Percentiles rank a stretch among this genome's conserved stretches.
Conservation (phyloP, 352 stramenopile species). For the Halophytophthora batemanensis region DNA sequence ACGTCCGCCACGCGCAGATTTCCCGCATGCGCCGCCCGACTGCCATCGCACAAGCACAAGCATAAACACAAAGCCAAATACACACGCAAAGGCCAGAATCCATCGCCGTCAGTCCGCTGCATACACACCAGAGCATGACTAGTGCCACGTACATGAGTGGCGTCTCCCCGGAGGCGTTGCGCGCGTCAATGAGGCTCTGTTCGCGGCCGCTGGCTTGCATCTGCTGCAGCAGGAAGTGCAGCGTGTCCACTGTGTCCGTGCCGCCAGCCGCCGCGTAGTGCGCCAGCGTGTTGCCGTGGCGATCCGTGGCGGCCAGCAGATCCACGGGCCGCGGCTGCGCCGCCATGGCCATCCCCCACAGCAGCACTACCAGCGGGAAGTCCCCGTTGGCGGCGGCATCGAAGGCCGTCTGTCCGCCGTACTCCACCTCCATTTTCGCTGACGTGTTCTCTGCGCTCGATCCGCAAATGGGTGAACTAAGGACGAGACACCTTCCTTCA, state of each 20-base stretch:
- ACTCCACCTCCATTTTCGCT: slow-evolving; percentile 53
- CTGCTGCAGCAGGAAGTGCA: slow-evolving; percentile 84
- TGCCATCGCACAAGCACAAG: slow-evolving; percentile 6
- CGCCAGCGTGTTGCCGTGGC: slow-evolving; percentile 46
- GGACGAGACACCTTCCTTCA: no score
- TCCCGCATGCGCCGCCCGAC: slow-evolving; percentile 63
- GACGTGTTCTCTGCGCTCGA: not conserved
- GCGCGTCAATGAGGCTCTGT: slow-evolving; percentile 42
- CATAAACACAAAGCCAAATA: not conserved
- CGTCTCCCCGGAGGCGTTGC: slow-evolving; percentile 62
- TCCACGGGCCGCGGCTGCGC: slow-evolving; percentile 50
- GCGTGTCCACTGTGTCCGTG: slow-evolving; percentile 53
- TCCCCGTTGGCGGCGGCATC: slow-evolving; percentile 73
- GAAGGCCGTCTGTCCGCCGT: slow-evolving; percentile 74
- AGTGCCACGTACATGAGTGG: slow-evolving; percentile 56
- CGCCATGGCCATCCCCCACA: slow-evolving; percentile 84
- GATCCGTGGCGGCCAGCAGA: slow-evolving; percentile 45
- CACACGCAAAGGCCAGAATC: no score
- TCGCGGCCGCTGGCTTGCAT: slow-evolving; percentile 30
- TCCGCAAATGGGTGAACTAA: not conserved
- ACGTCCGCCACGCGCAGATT: slow-evolving; percentile 64
- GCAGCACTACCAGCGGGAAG: slow-evolving; percentile 80
- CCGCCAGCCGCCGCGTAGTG: slow-evolving; percentile 57
- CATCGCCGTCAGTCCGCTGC: not conserved
- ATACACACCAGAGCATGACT: not conserved